Conservation (phyloP, 2,329 filamentous ascomycete genomes). For the Zasmidium citrigriseum region DNA sequence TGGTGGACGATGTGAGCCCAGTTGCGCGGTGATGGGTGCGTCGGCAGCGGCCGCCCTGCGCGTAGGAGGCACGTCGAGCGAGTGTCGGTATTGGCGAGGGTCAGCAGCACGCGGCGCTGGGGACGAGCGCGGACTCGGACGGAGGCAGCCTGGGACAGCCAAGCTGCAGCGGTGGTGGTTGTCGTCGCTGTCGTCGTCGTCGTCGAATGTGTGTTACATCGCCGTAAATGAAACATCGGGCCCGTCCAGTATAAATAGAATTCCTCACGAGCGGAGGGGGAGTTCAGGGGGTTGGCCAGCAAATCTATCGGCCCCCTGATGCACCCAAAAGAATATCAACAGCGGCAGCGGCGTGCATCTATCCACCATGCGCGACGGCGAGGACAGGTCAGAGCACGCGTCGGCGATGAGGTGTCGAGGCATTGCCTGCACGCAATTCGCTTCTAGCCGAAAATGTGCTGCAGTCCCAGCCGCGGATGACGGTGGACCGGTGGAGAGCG, state of each 20-base stretch:
- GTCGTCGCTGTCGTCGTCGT: background rate
- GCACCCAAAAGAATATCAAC: background rate
- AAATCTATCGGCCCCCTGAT: background rate
- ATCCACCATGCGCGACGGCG: background rate
- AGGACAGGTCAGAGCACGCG: background rate
- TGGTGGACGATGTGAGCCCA: conserved; percentile 37
- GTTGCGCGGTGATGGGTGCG: conserved; percentile 30
- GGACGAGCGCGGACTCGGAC: conserved; percentile 3
- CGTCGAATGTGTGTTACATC: conserved; percentile 2
- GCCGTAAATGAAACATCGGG: conserved; percentile 3
- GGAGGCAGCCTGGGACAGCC: background rate
- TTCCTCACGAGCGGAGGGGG: background rate
- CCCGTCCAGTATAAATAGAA: background rate
- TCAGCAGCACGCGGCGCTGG: conserved; percentile 21
- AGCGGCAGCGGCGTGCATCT: background rate
- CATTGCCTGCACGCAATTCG: background rate
- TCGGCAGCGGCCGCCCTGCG: conserved; percentile 1
- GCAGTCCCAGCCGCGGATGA: too few species aligned
- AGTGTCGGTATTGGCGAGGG: conserved; percentile 5
- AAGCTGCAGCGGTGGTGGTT: background rate
- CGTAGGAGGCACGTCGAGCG: background rate
- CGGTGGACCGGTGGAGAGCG: background rate
- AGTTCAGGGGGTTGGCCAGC: background rate
- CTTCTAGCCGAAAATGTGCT: background rate
- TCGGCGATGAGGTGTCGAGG: background rate